Percentiles rank a stretch among this genome's conserved stretches.
phyloP scores from a whole-genome alignment of 345 rosid species.

The Toxicodendron radicans region DNA sequence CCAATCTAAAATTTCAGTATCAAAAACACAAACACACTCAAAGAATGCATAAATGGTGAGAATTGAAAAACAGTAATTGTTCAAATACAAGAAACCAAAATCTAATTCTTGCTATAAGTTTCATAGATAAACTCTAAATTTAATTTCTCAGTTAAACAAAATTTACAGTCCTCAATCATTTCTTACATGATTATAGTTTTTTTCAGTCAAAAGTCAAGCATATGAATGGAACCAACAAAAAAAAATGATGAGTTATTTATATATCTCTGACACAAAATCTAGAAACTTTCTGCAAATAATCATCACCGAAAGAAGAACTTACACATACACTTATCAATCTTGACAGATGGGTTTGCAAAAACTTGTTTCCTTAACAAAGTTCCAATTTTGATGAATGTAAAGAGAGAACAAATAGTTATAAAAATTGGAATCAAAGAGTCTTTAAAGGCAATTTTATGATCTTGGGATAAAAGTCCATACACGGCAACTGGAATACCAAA shows the following conservation, averaged over 20 bases:
- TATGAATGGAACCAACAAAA: not conserved
- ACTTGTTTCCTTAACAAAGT: not conserved
- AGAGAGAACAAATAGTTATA: not conserved
- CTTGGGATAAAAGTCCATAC: conserved; percentile 12
- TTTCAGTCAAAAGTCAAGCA: not conserved
- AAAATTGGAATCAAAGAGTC: no score
- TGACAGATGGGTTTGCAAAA: not conserved
- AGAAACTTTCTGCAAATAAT: not conserved
- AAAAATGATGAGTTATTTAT: not conserved
- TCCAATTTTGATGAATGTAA: not conserved
- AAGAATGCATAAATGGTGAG: no score
- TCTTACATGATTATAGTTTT: no score
- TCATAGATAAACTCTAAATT: no score
- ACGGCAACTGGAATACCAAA: conserved; percentile 17
- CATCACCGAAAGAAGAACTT: not conserved
- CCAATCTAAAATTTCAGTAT: no score
- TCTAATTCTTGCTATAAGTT: no score
- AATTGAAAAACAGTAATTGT: no score
- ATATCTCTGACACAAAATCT: not conserved
- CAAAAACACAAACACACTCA: no score
- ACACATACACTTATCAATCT: not conserved
- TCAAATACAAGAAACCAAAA: no score
- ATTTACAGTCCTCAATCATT: no score
- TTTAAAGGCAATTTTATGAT: no score
- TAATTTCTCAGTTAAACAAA: no score